Evolutionary conservation across 2,329 filamentous ascomycete species (phyloP).

Genomic region (Microascus cirrosus): DNA sequence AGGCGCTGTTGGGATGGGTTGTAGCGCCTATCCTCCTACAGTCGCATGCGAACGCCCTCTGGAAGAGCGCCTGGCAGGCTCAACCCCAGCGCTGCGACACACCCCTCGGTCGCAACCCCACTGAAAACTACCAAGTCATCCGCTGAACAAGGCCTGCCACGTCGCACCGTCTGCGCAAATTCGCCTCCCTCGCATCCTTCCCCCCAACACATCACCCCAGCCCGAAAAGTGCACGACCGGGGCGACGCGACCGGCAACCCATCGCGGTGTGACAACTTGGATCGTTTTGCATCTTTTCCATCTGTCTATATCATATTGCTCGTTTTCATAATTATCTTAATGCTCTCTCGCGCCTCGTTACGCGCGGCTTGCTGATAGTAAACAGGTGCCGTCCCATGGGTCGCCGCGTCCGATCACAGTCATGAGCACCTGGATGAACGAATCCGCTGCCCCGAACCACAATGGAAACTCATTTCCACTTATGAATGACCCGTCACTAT

Average conservation of each 20-base stretch:
- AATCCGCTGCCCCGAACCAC: constrained; percentile 55
- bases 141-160: background rate
- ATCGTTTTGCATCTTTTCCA: constrained; percentile 3
- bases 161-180: background rate
- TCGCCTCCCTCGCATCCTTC: background rate
- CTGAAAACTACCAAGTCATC: background rate
- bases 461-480: constrained; percentile 59
- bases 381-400: constrained; percentile 4
- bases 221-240: background rate
- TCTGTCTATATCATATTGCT: background rate
- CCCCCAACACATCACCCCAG: constrained; percentile 4
- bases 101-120: background rate
- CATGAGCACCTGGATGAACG: constrained; percentile 67
- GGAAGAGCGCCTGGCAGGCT: background rate
- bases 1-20: background rate
- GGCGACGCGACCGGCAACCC: constrained; percentile 3
- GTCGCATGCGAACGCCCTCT: background rate
- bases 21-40: background rate
- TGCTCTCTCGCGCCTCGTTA: background rate
- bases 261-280: constrained; percentile 3
- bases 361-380: constrained; percentile 1
- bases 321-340: background rate
- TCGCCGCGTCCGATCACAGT: constrained; percentile 1
- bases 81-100: background rate
- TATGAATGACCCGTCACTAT: constrained; percentile 41